Conservation (phyloP, 768 basidiomycete species). For the Psilocybe azurescens region DNA sequence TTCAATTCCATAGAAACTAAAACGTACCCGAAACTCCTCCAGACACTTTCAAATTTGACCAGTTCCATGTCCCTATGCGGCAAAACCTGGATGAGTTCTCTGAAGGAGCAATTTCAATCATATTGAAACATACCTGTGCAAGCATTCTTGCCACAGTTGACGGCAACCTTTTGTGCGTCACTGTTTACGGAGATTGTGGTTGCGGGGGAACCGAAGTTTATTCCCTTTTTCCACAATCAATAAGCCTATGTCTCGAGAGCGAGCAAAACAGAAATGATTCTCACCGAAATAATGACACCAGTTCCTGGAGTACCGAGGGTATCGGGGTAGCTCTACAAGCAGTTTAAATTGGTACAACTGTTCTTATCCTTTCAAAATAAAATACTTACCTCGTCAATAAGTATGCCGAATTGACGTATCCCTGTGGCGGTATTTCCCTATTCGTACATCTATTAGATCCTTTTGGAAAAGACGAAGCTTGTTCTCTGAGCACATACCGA, state of each 20-base stretch:
- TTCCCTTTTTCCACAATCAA: conserved; percentile 34
- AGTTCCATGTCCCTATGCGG: conserved; percentile 28
- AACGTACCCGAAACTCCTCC: conserved; percentile 28
- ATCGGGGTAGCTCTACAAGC: conserved; percentile 58
- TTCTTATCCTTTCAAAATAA: neutral
- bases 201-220: conserved; percentile 49
- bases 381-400: conserved; percentile 59
- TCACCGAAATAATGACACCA: conserved; percentile 61
- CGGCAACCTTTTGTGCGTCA: conserved; percentile 50
- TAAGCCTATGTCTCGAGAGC: neutral
- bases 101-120: conserved; percentile 2
- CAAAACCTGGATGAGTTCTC: neutral
- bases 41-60: conserved; percentile 27
- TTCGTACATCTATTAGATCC: neutral
- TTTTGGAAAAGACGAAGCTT: neutral
- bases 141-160: conserved; percentile 56
- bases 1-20: neutral
- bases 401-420: conserved; percentile 52
- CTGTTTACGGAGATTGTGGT: conserved; percentile 49
- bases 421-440: conserved; percentile 60
- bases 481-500: conserved; percentile 30
- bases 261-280: conserved; percentile 16
- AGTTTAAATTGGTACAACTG: neutral
- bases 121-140: conserved; percentile 45
- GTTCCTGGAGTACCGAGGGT: conserved; percentile 58